These are phyloP conservation scores for Myxozyma lipomycoides DNA, from an alignment of 805 yeast genomes.

Conservation along the genomic window DNA sequence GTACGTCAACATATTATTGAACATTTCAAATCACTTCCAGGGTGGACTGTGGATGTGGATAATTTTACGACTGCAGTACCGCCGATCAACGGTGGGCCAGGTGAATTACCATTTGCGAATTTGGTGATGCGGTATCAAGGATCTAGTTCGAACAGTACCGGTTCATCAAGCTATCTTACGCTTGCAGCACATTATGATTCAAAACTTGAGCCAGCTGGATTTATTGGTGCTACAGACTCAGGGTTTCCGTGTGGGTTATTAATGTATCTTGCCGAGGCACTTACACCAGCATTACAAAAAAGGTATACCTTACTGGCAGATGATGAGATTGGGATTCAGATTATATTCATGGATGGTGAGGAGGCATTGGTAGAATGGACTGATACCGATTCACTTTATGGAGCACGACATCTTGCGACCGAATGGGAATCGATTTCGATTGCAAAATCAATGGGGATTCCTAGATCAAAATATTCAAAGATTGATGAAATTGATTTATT, in stretches of 20 bases:
- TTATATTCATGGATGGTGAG: slow-evolving; percentile 59
- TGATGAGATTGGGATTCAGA: slow-evolving; percentile 41
- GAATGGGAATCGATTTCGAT: slow-evolving; percentile 36
- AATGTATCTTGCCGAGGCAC: slow-evolving; percentile 43
- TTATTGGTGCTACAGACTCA: slow-evolving; percentile 58
- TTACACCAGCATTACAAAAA: slow-evolving; percentile 27
- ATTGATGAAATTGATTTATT: slow-evolving; percentile 43
- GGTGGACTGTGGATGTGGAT: slow-evolving; percentile 34
- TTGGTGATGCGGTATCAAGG: slow-evolving; percentile 34
- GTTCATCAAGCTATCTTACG: slow-evolving; percentile 12
- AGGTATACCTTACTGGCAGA: slow-evolving; percentile 23
- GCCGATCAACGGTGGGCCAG: slow-evolving; percentile 9
- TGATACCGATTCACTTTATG: slow-evolving; percentile 51
- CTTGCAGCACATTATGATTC: slow-evolving; percentile 58
- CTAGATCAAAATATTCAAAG: slow-evolving; percentile 21
- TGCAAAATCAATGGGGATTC: slow-evolving; percentile 4
- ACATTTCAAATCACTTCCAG: slow-evolving; percentile 36
- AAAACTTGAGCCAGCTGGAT: slow-evolving; percentile 48
- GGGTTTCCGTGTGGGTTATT: slow-evolving; percentile 56
- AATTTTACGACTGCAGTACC: slow-evolving; percentile 29
- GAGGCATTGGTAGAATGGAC: slow-evolving; percentile 57
- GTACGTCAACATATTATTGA: slow-evolving; percentile 40
- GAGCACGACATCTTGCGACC: slow-evolving; percentile 49
- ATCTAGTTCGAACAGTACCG: neutral
- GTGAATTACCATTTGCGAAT: slow-evolving; percentile 39